Evolutionary conservation across 106 monocot genomes (phyloP), one percentile per base, ranked within the genome.

Genomic region (Iris macrosiphon): DNA sequence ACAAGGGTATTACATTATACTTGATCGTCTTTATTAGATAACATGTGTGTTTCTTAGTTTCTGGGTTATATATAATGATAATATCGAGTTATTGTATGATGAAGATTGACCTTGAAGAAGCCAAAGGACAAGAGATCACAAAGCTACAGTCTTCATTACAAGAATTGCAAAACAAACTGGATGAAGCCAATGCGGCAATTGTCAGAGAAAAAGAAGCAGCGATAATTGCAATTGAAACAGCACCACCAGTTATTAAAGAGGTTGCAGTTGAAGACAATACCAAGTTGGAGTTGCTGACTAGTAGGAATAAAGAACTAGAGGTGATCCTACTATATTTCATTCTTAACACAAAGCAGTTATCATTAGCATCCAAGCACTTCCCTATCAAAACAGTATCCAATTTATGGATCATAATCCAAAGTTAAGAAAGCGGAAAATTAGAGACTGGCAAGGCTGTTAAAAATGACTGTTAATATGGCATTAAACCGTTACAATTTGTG

Each of bases 81-180:
- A 41, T 0, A 22, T 29, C 20, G 24, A 12, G 40, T 9, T 39
- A 3, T 19, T 33, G 26, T 56, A 7, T 63, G 9, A 24, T 80
- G 24, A 62, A 98, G 98, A 70, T 51, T 49, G 98, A 98, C 51
- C 45, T 91, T 6, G 98, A 98, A 57, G 98, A 98, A 78, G 75
- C 91, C 15, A 87, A 87, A 75, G 75, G 53, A 3, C 78, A 87
- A 73, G 98, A 98, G 41, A 87, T 98, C 61, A 55, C 64, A 31
- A 83, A 67, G 30, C 34, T 98, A 34, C 82, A 98, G 71, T 60
- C 74, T 35, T 19, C 67, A 25, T 62, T 91, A 47, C 80, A 84
- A 76, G 87, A 91, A 51, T 78, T 84, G 72, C 75, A 78, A 29
- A 68, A 70, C 31, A 62, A 83, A 42, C 64, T 91, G 26, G 65